Percentiles rank a stretch among this genome's conserved stretches.
phyloP scores from a whole-genome alignment of 192 early-diverging fungal species.

The Backusella psychrophila region DNA sequence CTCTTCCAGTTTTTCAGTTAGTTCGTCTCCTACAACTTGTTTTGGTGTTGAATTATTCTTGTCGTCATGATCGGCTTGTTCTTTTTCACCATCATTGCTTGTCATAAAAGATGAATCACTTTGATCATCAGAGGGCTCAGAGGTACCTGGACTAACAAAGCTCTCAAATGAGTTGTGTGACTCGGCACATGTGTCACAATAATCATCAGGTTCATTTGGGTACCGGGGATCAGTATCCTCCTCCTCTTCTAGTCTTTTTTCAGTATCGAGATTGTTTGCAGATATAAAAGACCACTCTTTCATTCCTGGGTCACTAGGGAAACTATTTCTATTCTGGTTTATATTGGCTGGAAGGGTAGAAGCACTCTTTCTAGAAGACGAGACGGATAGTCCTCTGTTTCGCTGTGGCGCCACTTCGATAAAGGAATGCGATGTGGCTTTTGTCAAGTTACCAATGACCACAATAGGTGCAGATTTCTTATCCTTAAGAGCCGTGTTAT shows the following conservation, averaged over 20 bases:
- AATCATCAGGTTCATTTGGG: not conserved
- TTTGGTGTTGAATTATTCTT: not conserved
- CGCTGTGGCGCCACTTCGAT: not conserved
- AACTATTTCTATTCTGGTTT: conserved; percentile 25
- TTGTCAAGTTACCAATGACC: conserved; percentile 31
- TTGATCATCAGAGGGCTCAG: conserved; percentile 21
- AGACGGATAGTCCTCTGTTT: not conserved
- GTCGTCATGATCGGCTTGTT: not conserved
- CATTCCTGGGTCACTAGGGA: conserved; percentile 15
- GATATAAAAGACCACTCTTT: not conserved
- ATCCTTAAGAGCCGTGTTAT: conserved; percentile 30
- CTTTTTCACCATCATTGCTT: conserved; percentile 7
- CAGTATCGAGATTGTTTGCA: not conserved
- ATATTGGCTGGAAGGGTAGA: conserved; percentile 10
- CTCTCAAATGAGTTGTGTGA: conserved; percentile 36
- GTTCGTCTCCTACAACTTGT: not conserved
- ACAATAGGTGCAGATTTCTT: conserved; percentile 27
- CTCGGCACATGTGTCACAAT: not conserved
- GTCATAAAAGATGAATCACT: not conserved
- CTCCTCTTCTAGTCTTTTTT: not conserved
- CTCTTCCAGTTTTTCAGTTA: conserved; percentile 11
- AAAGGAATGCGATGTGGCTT: not conserved
- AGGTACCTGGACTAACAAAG: conserved; percentile 27
- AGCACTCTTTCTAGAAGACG: conserved; percentile 7
- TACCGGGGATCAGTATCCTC: conserved; percentile 5